phyloP scores from a whole-genome alignment of 768 basidiomycete genomes.

The Lactarius tabidus region DNA sequence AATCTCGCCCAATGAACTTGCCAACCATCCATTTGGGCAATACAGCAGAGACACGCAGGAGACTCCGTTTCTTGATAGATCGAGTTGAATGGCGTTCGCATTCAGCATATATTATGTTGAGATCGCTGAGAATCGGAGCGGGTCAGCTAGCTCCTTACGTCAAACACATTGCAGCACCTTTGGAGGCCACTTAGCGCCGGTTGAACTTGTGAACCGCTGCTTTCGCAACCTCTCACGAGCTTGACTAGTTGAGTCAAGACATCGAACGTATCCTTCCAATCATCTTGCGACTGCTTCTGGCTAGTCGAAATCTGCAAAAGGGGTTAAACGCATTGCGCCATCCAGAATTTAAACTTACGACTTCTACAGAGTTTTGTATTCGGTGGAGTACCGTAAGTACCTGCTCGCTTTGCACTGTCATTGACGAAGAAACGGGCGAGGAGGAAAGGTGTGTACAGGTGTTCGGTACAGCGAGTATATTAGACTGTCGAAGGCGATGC shows the following conservation, averaged over 20 bases:
- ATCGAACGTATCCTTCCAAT: constrained; percentile 9
- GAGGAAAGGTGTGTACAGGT: constrained; percentile 1
- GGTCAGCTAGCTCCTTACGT: neutral
- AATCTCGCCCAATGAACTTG: constrained; percentile 9
- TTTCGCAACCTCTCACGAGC: constrained; percentile 4
- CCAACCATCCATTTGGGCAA: constrained; percentile 17
- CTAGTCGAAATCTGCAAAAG: constrained; percentile 3
- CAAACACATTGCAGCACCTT: neutral
- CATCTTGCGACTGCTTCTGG: constrained; percentile 9
- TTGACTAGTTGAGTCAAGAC: neutral
- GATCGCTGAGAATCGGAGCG: neutral
- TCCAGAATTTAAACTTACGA: constrained; percentile 2
- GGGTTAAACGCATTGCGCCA: neutral
- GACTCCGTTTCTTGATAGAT: constrained; percentile 4
- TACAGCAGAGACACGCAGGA: constrained; percentile 6
- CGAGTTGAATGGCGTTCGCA: neutral
- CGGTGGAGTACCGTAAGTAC: constrained; percentile 13
- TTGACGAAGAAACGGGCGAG: constrained; percentile 5
- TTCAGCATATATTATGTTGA: constrained; percentile 1
- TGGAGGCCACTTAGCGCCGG: constrained; percentile 1
- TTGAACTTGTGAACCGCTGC: constrained; percentile 5
- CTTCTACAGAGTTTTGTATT: constrained; percentile 9
- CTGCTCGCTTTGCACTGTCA: constrained; percentile 19
- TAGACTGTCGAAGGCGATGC: constrained; percentile 8
- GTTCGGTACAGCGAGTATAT: constrained; percentile 8